Percentiles rank a stretch among this genome's conserved stretches.
Conservation (phyloP, 768 basidiomycete genomes). For the Mycena maculata region DNA sequence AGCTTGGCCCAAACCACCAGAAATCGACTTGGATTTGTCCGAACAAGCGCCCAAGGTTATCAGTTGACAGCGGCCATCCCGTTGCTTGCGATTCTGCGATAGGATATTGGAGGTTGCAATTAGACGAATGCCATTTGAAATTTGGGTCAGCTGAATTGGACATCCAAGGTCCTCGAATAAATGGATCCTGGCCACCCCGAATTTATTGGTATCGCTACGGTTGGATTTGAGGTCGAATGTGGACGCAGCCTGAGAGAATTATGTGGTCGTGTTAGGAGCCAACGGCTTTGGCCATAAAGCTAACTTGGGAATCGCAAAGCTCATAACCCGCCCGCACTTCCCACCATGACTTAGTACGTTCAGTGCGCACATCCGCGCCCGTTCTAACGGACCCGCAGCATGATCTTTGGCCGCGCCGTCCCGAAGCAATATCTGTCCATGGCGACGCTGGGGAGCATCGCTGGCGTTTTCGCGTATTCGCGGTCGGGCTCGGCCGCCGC, state of each 20-base stretch:
- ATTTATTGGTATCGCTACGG: not conserved
- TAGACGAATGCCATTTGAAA: too few species aligned
- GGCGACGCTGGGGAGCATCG: slow-evolving; percentile 68
- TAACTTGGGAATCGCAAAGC: not conserved
- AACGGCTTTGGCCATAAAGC: not conserved
- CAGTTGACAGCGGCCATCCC: too few species aligned
- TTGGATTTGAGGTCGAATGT: too few species aligned
- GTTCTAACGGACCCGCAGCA: slow-evolving; percentile 53
- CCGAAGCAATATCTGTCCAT: slow-evolving; percentile 86
- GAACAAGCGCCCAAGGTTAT: too few species aligned
- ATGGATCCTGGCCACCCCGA: not conserved
- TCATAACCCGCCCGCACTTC: not conserved
- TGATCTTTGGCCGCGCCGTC: slow-evolving; percentile 81
- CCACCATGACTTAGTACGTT: slow-evolving; percentile 39
- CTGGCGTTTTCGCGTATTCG: slow-evolving; percentile 64
- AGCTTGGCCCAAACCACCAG: too few species aligned
- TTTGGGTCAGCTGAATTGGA: too few species aligned
- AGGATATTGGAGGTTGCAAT: too few species aligned
- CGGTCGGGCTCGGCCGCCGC: slow-evolving; percentile 57
- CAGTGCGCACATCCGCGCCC: not conserved
- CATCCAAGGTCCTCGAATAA: too few species aligned
- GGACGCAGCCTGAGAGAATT: not conserved
- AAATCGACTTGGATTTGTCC: too few species aligned
- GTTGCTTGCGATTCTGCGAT: too few species aligned
- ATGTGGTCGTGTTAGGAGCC: not conserved